Evolutionary conservation across 345 rosid genomes (phyloP).

Genomic region (Pugionium dolabratum): DNA sequence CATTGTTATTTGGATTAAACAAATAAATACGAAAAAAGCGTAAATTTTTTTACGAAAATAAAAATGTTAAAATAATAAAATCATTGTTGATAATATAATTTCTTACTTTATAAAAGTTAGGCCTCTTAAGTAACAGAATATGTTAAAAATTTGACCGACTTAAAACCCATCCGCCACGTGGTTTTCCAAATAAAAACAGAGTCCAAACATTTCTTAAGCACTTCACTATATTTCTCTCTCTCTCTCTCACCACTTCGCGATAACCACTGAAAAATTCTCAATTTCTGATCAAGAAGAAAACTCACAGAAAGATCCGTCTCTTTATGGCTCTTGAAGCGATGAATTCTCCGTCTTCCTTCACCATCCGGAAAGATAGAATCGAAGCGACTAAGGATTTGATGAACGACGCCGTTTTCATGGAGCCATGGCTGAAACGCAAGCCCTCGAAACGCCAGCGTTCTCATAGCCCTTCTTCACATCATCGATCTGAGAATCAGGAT

Average conservation of each 20-base stretch:
- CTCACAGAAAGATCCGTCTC: not conserved
- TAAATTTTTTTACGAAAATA: not conserved
- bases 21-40: not conserved
- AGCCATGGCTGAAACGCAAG: constrained; percentile 65
- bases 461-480: constrained; percentile 35
- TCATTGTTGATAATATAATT: not conserved
- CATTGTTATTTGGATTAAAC: not conserved
- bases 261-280: constrained; percentile 17
- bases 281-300: not conserved
- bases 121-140: constrained; percentile 18
- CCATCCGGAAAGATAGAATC: constrained; percentile 18
- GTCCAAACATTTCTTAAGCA: constrained; percentile 31
- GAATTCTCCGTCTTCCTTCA: constrained; percentile 45
- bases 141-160: constrained; percentile 64
- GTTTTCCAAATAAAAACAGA: constrained; percentile 36
- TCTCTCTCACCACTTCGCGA: not conserved
- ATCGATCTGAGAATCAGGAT: constrained; percentile 18
- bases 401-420: constrained; percentile 43
- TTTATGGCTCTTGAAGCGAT: constrained; percentile 76
- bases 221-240: constrained; percentile 31
- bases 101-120: not conserved
- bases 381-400: constrained; percentile 28
- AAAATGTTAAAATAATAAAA: not conserved
- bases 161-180: constrained; percentile 44
- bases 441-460: constrained; percentile 61